Evolutionary conservation across 179 eudicot species (phyloP).

Genomic region (Heliamphora pulchella): DNA sequence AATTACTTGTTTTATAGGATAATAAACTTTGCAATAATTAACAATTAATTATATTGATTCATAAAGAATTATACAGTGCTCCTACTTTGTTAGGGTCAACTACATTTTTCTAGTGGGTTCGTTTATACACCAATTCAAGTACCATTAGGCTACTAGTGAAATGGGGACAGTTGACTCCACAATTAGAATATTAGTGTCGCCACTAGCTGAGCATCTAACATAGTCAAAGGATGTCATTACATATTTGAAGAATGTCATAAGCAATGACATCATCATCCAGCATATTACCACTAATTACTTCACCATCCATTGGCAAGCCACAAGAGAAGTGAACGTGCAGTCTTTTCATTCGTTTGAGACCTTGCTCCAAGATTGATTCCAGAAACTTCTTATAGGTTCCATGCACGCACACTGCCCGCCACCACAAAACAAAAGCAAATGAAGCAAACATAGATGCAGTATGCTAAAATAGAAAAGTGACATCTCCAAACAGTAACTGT

Average conservation of each 20-base stretch:
- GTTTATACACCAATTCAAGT: no score
- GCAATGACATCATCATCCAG: background rate
- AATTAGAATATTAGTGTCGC: no score
- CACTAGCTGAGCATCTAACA: no score
- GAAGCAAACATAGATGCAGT: slow-evolving; percentile 1
- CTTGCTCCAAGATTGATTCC: slow-evolving; percentile 63
- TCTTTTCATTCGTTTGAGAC: slow-evolving; percentile 79
- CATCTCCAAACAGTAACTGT: background rate
- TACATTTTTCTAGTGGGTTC: no score
- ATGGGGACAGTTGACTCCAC: no score
- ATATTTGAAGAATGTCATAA: no score
- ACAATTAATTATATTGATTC: no score
- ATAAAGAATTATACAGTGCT: no score
- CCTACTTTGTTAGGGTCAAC: no score
- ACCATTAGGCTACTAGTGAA: no score
- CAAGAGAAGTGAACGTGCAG: slow-evolving; percentile 81
- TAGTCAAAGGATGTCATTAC: background rate
- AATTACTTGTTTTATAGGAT: no score
- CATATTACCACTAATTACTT: slow-evolving; percentile 73
- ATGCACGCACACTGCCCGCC: slow-evolving; percentile 67
- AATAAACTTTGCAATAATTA: no score
- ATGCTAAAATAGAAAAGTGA: background rate
- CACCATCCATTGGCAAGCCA: slow-evolving; percentile 82
- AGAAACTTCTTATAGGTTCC: slow-evolving; percentile 76
- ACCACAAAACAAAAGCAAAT: slow-evolving; percentile 5